These are phyloP conservation scores for Orbilia ellipsospora DNA, from an alignment of 2,329 filamentous ascomycete genomes.

Conservation along the genomic window DNA sequence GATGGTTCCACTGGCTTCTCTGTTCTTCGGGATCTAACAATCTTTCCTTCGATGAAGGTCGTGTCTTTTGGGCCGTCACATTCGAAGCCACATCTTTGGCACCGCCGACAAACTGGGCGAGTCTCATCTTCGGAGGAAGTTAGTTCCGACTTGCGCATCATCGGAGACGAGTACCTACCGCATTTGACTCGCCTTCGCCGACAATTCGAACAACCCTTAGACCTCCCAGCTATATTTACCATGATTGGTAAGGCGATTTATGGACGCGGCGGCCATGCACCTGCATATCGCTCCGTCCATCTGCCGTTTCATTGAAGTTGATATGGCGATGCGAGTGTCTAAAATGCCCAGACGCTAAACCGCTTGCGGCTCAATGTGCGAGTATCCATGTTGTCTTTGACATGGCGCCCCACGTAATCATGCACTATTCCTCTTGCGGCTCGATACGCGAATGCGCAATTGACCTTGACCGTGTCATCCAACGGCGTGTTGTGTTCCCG, in stretches of 20 bases:
- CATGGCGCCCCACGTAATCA: background rate
- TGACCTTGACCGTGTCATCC: constrained; percentile 24
- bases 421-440: constrained; percentile 58
- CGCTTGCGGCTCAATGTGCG: constrained; percentile 39
- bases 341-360: background rate
- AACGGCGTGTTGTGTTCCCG: too few relatives aligned
- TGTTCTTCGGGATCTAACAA: constrained; percentile 59
- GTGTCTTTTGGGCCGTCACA: constrained; percentile 59
- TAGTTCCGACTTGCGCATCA: constrained; percentile 1
- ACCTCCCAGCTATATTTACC: constrained; percentile 60
- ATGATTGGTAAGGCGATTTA: constrained; percentile 50
- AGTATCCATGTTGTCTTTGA: constrained; percentile 12
- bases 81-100: constrained; percentile 57
- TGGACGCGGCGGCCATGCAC: background rate
- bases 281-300: background rate
- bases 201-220: constrained; percentile 60
- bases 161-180: constrained; percentile 56
- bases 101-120: constrained; percentile 59
- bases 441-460: constrained; percentile 57
- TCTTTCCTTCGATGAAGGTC: constrained; percentile 59
- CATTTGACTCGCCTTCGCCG: constrained; percentile 60
- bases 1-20: background rate
- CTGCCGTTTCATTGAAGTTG: background rate
- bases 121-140: constrained; percentile 57
- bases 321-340: background rate